Base-by-base conservation (phyloP, 139 green algal species). In the Haematococcus lacustris region DNA sequence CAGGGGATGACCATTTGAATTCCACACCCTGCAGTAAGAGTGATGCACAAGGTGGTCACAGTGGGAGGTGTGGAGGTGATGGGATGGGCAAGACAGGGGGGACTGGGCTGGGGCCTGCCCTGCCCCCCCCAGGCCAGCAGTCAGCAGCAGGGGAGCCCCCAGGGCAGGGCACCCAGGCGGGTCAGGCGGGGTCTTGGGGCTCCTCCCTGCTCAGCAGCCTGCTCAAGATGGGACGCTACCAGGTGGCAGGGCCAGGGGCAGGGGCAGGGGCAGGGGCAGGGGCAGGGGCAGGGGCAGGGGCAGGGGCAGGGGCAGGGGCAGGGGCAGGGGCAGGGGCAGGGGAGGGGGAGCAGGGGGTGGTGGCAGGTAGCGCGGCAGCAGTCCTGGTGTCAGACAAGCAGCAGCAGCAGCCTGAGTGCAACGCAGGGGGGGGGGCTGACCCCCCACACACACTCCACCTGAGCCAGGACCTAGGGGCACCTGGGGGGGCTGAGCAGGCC, bases 141-240 rank as follows among this genome's bases (percentile, higher is more conserved):
- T n/a, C n/a, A 7, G 38, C 34, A 38, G 28, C 7, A 34, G 34
- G 1, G 30, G 21, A 0, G 47, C 38, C 69, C 35, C 39, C 37
- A 17, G 21, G 30, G 0, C 2, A 5, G 64, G 2, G 25, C 35
- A 28, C 62, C 3, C 47, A 28, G 61, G 9, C 50, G 35, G 75
- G 47, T 38, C 75, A 68, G 2, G 43, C 17, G 25, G 76, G 61
- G 66, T 26, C 66, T 78, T 17, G 26, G n/a, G 26, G 70, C 60
- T 21, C 57, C n/a, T 23, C 23, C 26, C 47, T 66, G 1, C 74
- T 73, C 23, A 66, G 57, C 9, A 63, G 78, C 6, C 60, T 80
- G n/a, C 50, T 80, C 30, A 88, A 77, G 67, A 65, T 75, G 30
- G 81, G 71, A 21, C 78, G 57, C 21, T 88, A 71, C 64, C 47